phyloP scores from a whole-genome alignment of 495 filamentous ascomycete species.

The Talaromyces adpressus region DNA sequence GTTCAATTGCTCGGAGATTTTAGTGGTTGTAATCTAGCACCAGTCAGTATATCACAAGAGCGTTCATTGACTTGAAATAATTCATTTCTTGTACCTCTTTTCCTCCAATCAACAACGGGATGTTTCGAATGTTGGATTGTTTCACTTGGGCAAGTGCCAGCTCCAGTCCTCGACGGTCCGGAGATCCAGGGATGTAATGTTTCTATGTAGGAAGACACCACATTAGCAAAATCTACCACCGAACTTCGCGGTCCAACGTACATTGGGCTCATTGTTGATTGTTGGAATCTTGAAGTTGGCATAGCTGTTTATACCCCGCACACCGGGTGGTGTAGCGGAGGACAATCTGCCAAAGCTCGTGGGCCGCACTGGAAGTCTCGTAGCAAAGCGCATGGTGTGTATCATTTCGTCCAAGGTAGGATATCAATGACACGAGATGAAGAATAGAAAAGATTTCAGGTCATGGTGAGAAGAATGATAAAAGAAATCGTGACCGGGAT shows the following conservation, averaged over 20 bases:
- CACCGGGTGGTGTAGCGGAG: neutral
- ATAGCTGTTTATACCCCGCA: conserved; percentile 8
- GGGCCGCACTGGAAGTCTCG: neutral
- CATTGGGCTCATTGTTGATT: conserved; percentile 89
- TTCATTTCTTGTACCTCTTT: no score
- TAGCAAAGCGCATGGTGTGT: neutral
- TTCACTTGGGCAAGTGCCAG: conserved; percentile 58
- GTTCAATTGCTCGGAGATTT: conserved; percentile 54
- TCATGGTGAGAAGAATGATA: neutral
- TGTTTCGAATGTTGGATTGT: conserved; percentile 52
- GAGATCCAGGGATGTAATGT: conserved; percentile 76
- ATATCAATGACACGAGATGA: neutral
- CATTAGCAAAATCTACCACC: neutral
- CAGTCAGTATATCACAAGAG: neutral
- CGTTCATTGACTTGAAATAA: no score
- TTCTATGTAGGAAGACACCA: conserved; percentile 44
- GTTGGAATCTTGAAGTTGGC: conserved; percentile 83
- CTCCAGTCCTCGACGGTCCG: conserved; percentile 66
- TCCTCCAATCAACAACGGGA: conserved; percentile 75
- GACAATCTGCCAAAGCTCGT: neutral
- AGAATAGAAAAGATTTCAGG: neutral
- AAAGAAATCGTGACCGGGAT: neutral
- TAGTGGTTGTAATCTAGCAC: conserved; percentile 26
- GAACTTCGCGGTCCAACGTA: conserved; percentile 35
- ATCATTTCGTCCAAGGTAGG: neutral